Base-by-base conservation (phyloP, 805 yeast genomes). In the Ogataea philodendri region DNA sequence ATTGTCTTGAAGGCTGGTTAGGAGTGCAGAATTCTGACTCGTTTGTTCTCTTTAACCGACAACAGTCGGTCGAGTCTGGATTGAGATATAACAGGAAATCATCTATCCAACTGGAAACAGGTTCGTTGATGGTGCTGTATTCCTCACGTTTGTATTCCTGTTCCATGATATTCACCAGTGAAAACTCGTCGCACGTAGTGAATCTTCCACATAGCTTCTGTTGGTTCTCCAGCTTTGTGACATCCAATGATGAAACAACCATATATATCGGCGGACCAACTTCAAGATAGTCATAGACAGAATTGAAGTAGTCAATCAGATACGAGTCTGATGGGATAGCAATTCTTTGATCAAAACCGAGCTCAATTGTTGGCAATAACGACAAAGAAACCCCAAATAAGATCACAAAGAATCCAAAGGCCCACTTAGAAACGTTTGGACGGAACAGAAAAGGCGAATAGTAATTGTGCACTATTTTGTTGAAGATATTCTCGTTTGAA, bases 261-360 rank as follows among this genome's bases (percentile, higher is more conserved):
- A 88, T 83, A 53, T 84, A 93, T 1, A 85, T 71, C 0, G 98
- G 98, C 1, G 98, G 96, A 0, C 97, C 98, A 6, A 84, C 84
- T 41, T 82, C 80, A 42, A 90, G 66, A 54, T 79, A 84, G 2
- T 69, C 60, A 54, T 81, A 84, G 3, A 88, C 67, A 35, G 89
- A 86, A 46, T 81, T 66, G 63, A 85, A 90, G 58, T 90, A 93
- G 35, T 76, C 72, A 23, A 88, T 78, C 52, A 93, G 60, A 52
- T 88, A 86, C 0, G 97, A 89, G 35, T 74, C 88, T 2, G 69
- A 62, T 0, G 97, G 97, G 9, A 90, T 72, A 0, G 97, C 97
- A 26, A 82, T 65, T 35, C 95, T 70, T 60, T 90, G 97, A 55
- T 90, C 97, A 15, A 93, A 70, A 0, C 97, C 98, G 26, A 84